Percentiles rank a stretch among this genome's conserved stretches.
These are phyloP conservation scores for Coleophoma eucalyptorum DNA, from an alignment of 2,329 filamentous ascomycete species.

Conservation along the genomic window DNA sequence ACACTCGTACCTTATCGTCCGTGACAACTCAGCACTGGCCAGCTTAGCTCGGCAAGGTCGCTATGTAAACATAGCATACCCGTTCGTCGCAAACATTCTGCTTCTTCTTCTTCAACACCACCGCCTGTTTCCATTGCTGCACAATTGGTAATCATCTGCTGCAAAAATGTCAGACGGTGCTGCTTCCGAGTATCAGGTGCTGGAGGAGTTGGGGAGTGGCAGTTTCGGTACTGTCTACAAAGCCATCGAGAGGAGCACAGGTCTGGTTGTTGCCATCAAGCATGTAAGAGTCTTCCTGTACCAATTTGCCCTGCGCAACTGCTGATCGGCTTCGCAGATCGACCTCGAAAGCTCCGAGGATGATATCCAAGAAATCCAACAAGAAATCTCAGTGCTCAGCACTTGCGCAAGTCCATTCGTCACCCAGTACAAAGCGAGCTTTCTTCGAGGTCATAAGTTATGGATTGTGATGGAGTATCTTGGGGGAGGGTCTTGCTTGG, in stretches of 20 bases:
- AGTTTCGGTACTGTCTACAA: slow-evolving; percentile 98
- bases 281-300: slow-evolving; percentile 56
- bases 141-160: background rate
- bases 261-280: slow-evolving; percentile 94
- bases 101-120: background rate
- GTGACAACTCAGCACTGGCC: no score
- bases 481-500: slow-evolving; percentile 90
- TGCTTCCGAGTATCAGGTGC: slow-evolving; percentile 85
- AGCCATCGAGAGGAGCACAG: slow-evolving; percentile 84
- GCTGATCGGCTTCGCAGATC: slow-evolving; percentile 55
- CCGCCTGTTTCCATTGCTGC: background rate
- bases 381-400: slow-evolving; percentile 91
- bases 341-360: slow-evolving; percentile 98
- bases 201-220: slow-evolving; percentile 93
- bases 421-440: slow-evolving; percentile 94
- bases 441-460: slow-evolving; percentile 91
- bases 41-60: no score
- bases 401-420: slow-evolving; percentile 93
- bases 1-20: no score
- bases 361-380: slow-evolving; percentile 96
- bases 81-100: no score
- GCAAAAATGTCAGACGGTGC: slow-evolving; percentile 37
- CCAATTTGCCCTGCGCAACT: no score
- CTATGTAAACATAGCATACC: no score
- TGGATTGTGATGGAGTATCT: slow-evolving; percentile 99